Percentiles rank a stretch among this genome's conserved stretches.
phyloP scores from a whole-genome alignment of 2,329 filamentous ascomycete species.

The Verticillium alfalfae region DNA sequence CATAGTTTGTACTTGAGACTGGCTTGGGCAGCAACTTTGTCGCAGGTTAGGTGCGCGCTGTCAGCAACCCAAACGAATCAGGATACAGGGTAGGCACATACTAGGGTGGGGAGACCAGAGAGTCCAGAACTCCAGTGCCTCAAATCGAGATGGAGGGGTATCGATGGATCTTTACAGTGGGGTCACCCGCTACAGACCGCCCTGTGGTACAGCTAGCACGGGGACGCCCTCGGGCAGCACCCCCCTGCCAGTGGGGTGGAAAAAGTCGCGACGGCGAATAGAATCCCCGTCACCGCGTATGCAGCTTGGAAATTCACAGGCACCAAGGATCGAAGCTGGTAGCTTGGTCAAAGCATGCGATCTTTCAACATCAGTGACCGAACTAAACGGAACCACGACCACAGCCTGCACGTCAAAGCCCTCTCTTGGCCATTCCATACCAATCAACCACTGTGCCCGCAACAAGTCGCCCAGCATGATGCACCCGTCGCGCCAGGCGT shows the following conservation, averaged over 20 bases:
- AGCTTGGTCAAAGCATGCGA: background rate
- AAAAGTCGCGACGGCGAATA: background rate
- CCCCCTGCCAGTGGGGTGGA: background rate
- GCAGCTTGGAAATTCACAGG: background rate
- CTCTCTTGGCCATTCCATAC: background rate
- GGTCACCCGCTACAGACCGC: background rate
- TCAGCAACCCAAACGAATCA: background rate
- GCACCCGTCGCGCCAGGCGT: constrained; percentile 87
- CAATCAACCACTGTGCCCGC: background rate
- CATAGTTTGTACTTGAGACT: background rate
- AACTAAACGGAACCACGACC: background rate
- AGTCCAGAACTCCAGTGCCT: background rate
- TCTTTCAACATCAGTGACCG: background rate
- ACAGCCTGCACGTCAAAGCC: background rate
- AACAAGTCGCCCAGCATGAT: constrained; percentile 45
- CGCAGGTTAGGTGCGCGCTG: background rate
- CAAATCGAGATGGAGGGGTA: background rate
- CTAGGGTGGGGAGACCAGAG: background rate
- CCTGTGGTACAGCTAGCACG: background rate
- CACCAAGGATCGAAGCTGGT: background rate
- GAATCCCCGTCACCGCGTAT: background rate
- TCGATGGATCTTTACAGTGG: background rate
- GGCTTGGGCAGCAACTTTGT: background rate
- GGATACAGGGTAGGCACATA: background rate
- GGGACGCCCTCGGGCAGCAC: background rate